Percentiles rank a stretch among this genome's conserved stretches.
These are phyloP conservation scores for Lactifluus hygrophoroides DNA, from an alignment of 768 basidiomycete species.

Conservation along the genomic window DNA sequence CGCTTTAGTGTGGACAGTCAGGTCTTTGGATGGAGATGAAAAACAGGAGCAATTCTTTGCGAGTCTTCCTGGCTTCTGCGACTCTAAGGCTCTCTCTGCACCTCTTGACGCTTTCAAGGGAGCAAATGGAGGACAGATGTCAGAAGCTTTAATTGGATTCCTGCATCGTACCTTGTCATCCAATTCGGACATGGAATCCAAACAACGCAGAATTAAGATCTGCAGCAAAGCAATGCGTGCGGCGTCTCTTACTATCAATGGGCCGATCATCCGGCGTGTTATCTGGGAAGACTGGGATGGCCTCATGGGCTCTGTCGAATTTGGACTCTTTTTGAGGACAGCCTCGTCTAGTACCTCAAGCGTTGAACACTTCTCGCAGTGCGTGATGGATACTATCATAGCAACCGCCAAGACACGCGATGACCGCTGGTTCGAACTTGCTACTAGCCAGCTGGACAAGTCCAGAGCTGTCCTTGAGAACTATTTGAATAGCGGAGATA, in stretches of 20 bases:
- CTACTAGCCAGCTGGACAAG: background rate
- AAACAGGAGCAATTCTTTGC: background rate
- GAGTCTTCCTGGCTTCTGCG: background rate
- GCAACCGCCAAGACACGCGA: background rate
- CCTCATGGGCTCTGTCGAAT: conserved; percentile 1
- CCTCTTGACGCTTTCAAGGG: background rate
- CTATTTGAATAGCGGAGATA: background rate
- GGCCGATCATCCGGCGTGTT: background rate
- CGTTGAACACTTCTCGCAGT: background rate
- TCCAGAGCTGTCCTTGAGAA: background rate
- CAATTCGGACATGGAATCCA: background rate
- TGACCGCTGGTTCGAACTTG: conserved; percentile 1
- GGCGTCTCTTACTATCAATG: background rate
- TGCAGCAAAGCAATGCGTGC: background rate
- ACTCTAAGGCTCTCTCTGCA: background rate
- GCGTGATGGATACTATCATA: background rate
- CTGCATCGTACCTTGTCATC: background rate
- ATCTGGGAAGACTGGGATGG: background rate
- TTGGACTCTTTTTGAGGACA: background rate
- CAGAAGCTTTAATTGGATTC: background rate
- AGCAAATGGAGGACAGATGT: background rate
- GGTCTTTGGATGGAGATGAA: background rate
- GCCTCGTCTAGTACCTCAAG: background rate
- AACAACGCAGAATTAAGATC: background rate
- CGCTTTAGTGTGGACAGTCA: background rate